phyloP scores from a whole-genome alignment of 352 stramenopile genomes.

The Pythium insidiosum region DNA sequence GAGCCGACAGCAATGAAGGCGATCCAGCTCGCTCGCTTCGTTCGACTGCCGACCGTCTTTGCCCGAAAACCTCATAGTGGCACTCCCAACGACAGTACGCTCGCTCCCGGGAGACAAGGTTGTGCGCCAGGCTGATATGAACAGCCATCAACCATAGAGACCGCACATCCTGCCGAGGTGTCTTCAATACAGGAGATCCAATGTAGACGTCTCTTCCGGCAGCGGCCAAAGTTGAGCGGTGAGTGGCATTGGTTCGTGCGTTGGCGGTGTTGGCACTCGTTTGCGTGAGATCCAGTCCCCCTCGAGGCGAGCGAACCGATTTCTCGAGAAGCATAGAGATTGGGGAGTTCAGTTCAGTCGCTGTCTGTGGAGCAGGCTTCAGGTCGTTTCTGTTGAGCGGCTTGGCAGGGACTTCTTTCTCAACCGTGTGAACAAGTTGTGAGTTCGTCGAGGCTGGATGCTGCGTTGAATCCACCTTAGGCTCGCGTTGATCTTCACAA shows the following conservation, averaged over 20 bases:
- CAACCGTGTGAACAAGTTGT: too few species aligned
- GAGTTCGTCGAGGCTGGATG: too few species aligned
- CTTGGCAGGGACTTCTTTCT: too few species aligned
- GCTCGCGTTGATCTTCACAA: conserved; percentile 24
- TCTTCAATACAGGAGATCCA: neutral
- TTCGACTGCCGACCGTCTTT: conserved; percentile 55
- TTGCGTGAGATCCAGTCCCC: too few species aligned
- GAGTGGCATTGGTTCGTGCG: neutral
- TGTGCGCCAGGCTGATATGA: conserved; percentile 51
- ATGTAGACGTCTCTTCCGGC: too few species aligned
- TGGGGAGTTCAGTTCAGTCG: conserved; percentile 27
- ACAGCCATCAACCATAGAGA: conserved; percentile 47
- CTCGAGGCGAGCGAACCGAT: conserved; percentile 28
- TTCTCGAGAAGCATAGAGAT: conserved; percentile 47
- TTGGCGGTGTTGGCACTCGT: conserved; percentile 4
- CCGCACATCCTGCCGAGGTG: conserved; percentile 20
- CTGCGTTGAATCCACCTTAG: too few species aligned
- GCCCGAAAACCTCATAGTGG: conserved; percentile 48
- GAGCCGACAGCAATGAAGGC: neutral
- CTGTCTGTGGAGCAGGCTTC: conserved; percentile 1
- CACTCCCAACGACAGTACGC: conserved; percentile 65
- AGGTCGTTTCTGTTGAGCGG: conserved; percentile 2
- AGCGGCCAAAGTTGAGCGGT: neutral
- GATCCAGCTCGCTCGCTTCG: too few species aligned
- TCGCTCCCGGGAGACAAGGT: conserved; percentile 46